Evolutionary conservation across 1,284 basidiomycete species (phyloP).

Genomic region (Ganoderma multipileum): DNA sequence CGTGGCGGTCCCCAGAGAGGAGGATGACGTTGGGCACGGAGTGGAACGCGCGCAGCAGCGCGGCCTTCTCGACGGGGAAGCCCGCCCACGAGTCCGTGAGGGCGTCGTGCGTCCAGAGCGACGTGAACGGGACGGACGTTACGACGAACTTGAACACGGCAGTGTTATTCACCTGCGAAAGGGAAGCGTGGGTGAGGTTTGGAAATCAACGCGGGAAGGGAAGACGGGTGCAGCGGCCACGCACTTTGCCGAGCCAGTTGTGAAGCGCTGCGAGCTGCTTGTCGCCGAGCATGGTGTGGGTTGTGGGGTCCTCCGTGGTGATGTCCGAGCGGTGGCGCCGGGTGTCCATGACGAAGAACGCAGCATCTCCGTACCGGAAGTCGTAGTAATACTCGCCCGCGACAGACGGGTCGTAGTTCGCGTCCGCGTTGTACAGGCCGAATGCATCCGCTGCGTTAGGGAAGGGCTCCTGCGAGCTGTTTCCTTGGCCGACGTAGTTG

Average conservation of each 20-base stretch:
- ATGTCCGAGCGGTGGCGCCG: conserved; percentile 66
- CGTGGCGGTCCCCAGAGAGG: conserved; percentile 78
- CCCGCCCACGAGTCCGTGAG: conserved; percentile 77
- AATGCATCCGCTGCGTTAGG: conserved; percentile 69
- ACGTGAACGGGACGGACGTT: conserved; percentile 80
- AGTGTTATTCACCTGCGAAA: conserved; percentile 68
- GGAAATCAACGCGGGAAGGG: neutral
- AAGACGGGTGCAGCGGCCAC: neutral
- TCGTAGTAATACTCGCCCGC: conserved; percentile 66
- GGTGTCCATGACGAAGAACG: conserved; percentile 86
- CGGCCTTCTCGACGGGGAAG: conserved; percentile 67
- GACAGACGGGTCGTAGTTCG: conserved; percentile 63
- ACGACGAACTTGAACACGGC: conserved; percentile 85
- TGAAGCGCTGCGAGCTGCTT: conserved; percentile 69
- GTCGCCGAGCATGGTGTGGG: conserved; percentile 77
- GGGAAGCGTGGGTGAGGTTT: neutral
- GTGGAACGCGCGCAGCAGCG: conserved; percentile 63
- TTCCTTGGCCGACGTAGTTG: conserved; percentile 65
- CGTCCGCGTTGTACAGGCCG: conserved; percentile 69
- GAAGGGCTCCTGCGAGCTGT: conserved; percentile 63
- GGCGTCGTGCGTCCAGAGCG: conserved; percentile 77
- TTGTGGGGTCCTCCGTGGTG: conserved; percentile 46
- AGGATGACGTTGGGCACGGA: conserved; percentile 79
- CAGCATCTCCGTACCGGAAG: conserved; percentile 72
- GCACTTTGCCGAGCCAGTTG: conserved; percentile 68